phyloP scores from a whole-genome alignment of 257 asterid genomes.

The Gentiana macrophylla region DNA sequence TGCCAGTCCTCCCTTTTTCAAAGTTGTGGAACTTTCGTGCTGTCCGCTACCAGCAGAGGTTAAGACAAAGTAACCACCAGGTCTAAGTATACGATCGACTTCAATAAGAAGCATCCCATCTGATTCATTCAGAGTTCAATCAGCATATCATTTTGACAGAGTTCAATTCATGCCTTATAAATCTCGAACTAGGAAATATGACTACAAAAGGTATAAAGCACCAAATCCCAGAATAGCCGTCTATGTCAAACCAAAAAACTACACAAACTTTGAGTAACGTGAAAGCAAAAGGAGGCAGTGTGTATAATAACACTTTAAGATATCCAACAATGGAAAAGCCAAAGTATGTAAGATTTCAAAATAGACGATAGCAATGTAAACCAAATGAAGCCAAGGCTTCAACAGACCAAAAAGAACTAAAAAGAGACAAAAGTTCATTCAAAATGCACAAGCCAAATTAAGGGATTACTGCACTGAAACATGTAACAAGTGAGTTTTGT shows the following conservation, averaged over 20 bases:
- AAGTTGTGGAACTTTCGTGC: conserved; percentile 32
- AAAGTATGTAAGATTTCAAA: neutral
- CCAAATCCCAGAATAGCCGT: too few species aligned
- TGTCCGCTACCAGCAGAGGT: conserved; percentile 64
- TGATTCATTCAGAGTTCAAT: conserved; percentile 20
- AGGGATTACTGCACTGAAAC: neutral
- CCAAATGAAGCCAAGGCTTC: too few species aligned
- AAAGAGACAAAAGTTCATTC: neutral
- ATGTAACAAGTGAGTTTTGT: neutral
- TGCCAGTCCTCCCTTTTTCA: conserved; percentile 40
- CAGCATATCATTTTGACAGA: too few species aligned
- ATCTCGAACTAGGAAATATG: too few species aligned
- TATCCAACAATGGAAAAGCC: neutral
- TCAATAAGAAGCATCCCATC: conserved; percentile 80
- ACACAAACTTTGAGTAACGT: too few species aligned
- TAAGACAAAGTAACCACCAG: conserved; percentile 91
- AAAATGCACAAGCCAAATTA: neutral
- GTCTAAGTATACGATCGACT: conserved; percentile 89
- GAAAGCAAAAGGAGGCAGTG: too few species aligned
- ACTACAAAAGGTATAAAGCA: too few species aligned
- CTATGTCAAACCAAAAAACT: too few species aligned
- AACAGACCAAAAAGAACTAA: neutral
- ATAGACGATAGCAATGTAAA: neutral
- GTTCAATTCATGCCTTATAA: too few species aligned
- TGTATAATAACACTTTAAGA: too few species aligned